Percentiles rank a stretch among this genome's conserved stretches.
Evolutionary conservation across 1,139 yeast species (phyloP).

Genomic region (Candida sp.): DNA sequence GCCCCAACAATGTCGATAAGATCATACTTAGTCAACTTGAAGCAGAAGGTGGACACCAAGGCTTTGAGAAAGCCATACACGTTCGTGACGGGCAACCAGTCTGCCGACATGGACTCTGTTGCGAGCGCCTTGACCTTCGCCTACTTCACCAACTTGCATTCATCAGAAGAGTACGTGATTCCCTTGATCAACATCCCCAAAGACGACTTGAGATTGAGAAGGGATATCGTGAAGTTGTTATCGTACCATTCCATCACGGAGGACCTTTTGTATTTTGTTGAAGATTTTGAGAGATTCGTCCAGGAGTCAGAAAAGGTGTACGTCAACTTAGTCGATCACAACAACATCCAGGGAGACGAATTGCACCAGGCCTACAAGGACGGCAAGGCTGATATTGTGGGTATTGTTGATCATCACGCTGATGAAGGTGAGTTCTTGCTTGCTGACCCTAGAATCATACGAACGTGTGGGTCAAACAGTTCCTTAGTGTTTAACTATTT

Average conservation of each 20-base stretch:
- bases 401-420: constrained; percentile 87
- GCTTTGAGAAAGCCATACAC: constrained; percentile 23
- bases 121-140: constrained; percentile 76
- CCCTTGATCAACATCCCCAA: constrained; percentile 80
- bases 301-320: constrained; percentile 24
- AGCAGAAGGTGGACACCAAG: constrained; percentile 18
- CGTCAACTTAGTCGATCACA: constrained; percentile 82
- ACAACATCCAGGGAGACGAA: constrained; percentile 61
- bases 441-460: constrained; percentile 63
- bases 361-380: constrained; percentile 25
- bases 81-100: constrained; percentile 84
- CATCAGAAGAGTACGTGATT: constrained; percentile 29
- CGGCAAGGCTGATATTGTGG: constrained; percentile 43
- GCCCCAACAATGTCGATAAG: constrained; percentile 23
- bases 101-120: constrained; percentile 88
- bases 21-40: constrained; percentile 25
- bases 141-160: constrained; percentile 41
- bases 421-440: constrained; percentile 60
- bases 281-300: constrained; percentile 51
- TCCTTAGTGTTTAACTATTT: constrained; percentile 73
- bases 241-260: constrained; percentile 49
- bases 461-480: constrained; percentile 77
- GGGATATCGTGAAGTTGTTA: constrained; percentile 68
- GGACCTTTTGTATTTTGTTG: constrained; percentile 62
- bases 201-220: constrained; percentile 67